A percentile compares a stretch with the other conserved stretches of the same genome.
Evolutionary conservation across 306 rosid genomes (phyloP).

Genomic region (Senna tora): DNA sequence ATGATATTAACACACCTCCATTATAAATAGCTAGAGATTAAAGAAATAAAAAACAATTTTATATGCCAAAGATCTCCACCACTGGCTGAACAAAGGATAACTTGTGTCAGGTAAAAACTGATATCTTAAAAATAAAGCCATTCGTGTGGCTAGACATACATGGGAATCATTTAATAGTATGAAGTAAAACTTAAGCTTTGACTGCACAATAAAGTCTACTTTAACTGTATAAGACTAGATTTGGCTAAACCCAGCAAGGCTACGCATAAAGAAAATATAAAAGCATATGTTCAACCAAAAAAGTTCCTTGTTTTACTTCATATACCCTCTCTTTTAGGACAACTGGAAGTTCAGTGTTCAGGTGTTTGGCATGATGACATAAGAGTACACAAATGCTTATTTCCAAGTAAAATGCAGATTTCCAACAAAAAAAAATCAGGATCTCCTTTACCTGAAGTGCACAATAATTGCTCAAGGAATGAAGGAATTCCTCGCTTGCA

Average conservation of each 20-base stretch:
- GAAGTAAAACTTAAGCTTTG: slow-evolving; percentile 17
- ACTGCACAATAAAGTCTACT: slow-evolving; percentile 2
- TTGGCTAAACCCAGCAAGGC: slow-evolving; percentile 17
- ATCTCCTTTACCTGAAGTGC: slow-evolving; percentile 88
- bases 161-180: slow-evolving; percentile 18
- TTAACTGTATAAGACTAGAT: slow-evolving; percentile 14
- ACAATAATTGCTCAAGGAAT: slow-evolving; percentile 91
- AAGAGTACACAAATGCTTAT: slow-evolving; percentile 18
- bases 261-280: slow-evolving; percentile 7
- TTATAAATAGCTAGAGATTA: slow-evolving; percentile 16
- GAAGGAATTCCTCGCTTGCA: slow-evolving; percentile 95
- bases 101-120: slow-evolving; percentile 9
- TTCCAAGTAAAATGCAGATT: slow-evolving; percentile 17
- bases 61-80: slow-evolving; percentile 14
- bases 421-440: neutral
- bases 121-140: slow-evolving; percentile 13
- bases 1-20: slow-evolving; percentile 21
- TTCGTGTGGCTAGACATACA: slow-evolving; percentile 24
- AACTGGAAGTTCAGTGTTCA: too few species aligned
- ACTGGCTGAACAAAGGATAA: slow-evolving; percentile 23
- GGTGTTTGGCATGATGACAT: slow-evolving; percentile 23
- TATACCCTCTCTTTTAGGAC: neutral
- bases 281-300: slow-evolving; percentile 17
- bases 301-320: neutral
- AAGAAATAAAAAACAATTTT: slow-evolving; percentile 20